Base-by-base conservation (phyloP, 2,329 filamentous ascomycete genomes). In the Penicillium sp. region DNA sequence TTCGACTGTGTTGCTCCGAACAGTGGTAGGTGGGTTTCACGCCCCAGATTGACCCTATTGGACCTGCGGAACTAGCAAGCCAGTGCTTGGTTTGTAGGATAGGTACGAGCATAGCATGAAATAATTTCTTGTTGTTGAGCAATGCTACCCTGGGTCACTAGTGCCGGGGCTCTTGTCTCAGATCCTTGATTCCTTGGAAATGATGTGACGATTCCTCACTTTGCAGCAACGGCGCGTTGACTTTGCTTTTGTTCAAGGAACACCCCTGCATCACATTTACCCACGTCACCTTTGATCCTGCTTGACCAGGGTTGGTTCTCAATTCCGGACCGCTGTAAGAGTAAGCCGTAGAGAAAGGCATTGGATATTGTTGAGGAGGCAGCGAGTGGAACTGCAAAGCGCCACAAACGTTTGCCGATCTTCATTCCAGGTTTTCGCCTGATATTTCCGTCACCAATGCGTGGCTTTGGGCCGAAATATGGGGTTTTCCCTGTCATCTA, bases 351-450 rank as follows among this genome's bases (percentile, higher is more conserved):
- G 11, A 10, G 16, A 13, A 48, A 18, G 40, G 13, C 13, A n/a
- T 21, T 14, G 42, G 22, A 22, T 7, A 32, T 18, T 16, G n/a
- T 43, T 24, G 27, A 9, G 18, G 38, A 49, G 46, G 51, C 45
- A 49, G 48, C 51, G 27, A 22, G 38, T 43, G 44, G 40, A 24
- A 29, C 43, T 32, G 46, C n/a, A 39, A 38, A 44, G 21, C 39
- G 38, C 29, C 38, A 22, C 44, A 43, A 29, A 43, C 22, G 38
- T 18, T 24, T 22, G 44, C n/a, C 39, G 39, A 43, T 31, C 45
- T 42, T n/a, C 13, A n/a, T 47, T 44, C 43, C 46, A 29, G 14
- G 11, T 31, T 29, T 24, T 44, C 4, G 29, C 45, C 38, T 40
- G 14, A 9, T 16, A 10, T 21, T 40, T 40, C 38, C 38, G 38